A percentile compares a stretch with the other conserved stretches of the same genome.
Evolutionary conservation across 768 basidiomycete species (phyloP).

Genomic region (Mycena polygramma): DNA sequence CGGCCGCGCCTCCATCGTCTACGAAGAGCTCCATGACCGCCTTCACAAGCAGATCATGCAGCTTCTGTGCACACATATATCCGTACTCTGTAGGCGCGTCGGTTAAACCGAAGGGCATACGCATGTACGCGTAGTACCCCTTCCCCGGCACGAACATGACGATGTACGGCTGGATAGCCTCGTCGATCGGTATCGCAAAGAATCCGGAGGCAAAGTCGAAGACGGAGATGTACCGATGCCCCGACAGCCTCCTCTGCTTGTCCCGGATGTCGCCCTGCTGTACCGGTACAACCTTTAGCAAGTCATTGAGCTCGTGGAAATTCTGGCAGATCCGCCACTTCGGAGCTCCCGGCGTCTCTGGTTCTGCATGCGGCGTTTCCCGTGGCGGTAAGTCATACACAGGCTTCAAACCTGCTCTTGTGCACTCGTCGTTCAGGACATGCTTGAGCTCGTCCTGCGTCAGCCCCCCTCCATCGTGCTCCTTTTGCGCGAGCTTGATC

Average conservation of each 20-base stretch:
- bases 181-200: slow-evolving; percentile 40
- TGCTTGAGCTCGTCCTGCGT: slow-evolving; percentile 50
- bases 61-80: slow-evolving; percentile 40
- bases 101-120: slow-evolving; percentile 57
- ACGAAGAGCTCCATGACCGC: slow-evolving; percentile 51
- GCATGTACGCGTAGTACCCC: slow-evolving; percentile 50
- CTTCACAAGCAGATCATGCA: slow-evolving; percentile 45
- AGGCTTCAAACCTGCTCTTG: slow-evolving; percentile 39
- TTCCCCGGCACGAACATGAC: slow-evolving; percentile 53
- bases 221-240: slow-evolving; percentile 49
- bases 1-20: slow-evolving; percentile 53
- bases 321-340: slow-evolving; percentile 58
- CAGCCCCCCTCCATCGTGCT: slow-evolving; percentile 46
- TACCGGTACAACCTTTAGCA: slow-evolving; percentile 46
- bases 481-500: slow-evolving; percentile 54
- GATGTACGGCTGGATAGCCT: slow-evolving; percentile 43
- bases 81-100: slow-evolving; percentile 54
- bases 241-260: slow-evolving; percentile 53
- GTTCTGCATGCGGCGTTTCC: neutral
- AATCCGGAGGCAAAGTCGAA: slow-evolving; percentile 58
- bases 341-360: neutral
- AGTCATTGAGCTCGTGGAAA: slow-evolving; percentile 50
- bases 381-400: slow-evolving; percentile 42
- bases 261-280: slow-evolving; percentile 53
- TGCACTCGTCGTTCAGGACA: slow-evolving; percentile 51